phyloP scores from a whole-genome alignment of 2,329 filamentous ascomycete genomes.

The Colletotrichum sp. region DNA sequence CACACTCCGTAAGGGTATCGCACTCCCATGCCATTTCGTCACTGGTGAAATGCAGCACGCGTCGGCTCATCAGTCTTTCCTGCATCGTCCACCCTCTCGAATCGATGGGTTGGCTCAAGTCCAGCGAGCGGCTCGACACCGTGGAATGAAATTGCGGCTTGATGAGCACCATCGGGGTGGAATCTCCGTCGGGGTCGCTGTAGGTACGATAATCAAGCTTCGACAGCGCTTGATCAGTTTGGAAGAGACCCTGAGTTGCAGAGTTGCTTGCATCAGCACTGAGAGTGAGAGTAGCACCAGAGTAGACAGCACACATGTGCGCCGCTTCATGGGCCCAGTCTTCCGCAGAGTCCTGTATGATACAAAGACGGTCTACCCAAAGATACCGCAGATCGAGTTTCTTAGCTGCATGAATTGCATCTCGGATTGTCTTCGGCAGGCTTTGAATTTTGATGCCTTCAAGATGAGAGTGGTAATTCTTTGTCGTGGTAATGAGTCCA shows the following conservation, averaged over 20 bases:
- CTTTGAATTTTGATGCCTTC: neutral
- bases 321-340: neutral
- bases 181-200: neutral
- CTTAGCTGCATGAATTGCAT: neutral
- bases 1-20: neutral
- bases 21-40: neutral
- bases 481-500: neutral
- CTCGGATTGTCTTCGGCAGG: rapidly evolving
- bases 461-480: neutral
- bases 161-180: neutral
- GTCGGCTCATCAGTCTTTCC: neutral
- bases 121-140: neutral
- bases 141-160: neutral
- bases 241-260: neutral
- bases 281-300: neutral
- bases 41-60: neutral
- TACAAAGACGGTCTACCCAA: neutral
- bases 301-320: neutral
- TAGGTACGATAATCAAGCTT: neutral
- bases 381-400: neutral
- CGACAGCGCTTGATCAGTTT: neutral
- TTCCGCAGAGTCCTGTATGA: neutral
- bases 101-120: neutral
- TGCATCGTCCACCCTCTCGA: neutral
- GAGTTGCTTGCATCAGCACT: neutral